Conservation (phyloP, 306 rosid species). For the Vachellia collinsii region DNA sequence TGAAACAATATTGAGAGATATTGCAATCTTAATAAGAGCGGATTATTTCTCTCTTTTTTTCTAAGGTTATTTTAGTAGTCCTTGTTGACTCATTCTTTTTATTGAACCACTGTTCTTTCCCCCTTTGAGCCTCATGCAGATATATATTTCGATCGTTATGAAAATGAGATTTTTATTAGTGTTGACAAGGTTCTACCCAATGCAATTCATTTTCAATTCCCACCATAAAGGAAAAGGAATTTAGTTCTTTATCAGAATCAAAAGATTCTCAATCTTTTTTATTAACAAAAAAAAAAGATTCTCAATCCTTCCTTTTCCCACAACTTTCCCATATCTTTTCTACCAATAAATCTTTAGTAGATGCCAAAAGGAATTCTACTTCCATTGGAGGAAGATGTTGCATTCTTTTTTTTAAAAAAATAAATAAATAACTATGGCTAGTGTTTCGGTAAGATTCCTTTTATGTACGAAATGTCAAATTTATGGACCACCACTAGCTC, state of each 20-base stretch:
- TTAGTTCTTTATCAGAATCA: slow-evolving; percentile 24
- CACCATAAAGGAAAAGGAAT: background rate
- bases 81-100: background rate
- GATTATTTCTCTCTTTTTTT: background rate
- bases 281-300: too few species aligned
- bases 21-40: background rate
- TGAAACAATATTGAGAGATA: background rate
- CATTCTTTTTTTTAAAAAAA: background rate
- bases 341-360: slow-evolving; percentile 19
- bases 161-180: too few species aligned
- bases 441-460: slow-evolving; percentile 21
- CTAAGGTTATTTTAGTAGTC: background rate
- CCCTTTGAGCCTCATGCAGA: background rate
- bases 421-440: background rate
- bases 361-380: slow-evolving; percentile 26
- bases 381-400: background rate
- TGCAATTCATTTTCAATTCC: background rate
- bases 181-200: too few species aligned
- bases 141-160: background rate
- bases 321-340: background rate
- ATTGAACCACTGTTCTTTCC: background rate
- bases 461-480: background rate
- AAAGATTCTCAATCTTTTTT: slow-evolving; percentile 19
- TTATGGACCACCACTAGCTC: background rate
- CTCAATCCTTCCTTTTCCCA: background rate